These are phyloP conservation scores for Ogataea pini DNA, from an alignment of 805 yeast genomes.

Conservation along the genomic window DNA sequence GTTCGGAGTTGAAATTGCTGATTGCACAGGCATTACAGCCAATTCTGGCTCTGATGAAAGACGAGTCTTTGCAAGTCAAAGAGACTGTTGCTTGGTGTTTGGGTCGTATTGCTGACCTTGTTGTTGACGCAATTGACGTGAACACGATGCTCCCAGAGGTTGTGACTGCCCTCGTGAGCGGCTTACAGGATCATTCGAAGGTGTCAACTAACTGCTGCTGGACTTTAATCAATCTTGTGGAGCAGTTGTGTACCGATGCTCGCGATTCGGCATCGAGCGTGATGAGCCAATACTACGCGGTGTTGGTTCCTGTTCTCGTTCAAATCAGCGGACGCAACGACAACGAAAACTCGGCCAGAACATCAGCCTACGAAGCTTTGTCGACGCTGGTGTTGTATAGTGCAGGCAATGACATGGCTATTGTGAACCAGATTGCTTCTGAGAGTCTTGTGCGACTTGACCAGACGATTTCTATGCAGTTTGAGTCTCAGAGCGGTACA, in stretches of 20 bases:
- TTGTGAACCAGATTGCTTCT: conserved; percentile 71
- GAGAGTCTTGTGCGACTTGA: conserved; percentile 75
- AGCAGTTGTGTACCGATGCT: conserved; percentile 67
- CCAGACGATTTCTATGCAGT: conserved; percentile 62
- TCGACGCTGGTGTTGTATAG: conserved; percentile 78
- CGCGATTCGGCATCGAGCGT: conserved; percentile 52
- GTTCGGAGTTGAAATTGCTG: conserved; percentile 61
- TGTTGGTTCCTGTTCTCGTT: conserved; percentile 68
- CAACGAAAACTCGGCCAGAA: conserved; percentile 84
- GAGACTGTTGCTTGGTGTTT: conserved; percentile 99
- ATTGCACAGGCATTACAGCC: conserved; percentile 84
- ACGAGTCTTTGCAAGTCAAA: conserved; percentile 78
- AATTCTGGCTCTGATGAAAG: conserved; percentile 70
- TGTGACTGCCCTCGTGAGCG: conserved; percentile 69
- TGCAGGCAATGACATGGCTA: conserved; percentile 65
- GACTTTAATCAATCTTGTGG: conserved; percentile 90
- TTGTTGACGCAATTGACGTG: conserved; percentile 71
- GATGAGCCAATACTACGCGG: conserved; percentile 72
- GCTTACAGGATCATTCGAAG: conserved; percentile 89
- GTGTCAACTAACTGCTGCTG: conserved; percentile 97
- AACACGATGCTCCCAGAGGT: conserved; percentile 67
- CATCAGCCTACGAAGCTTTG: conserved; percentile 95
- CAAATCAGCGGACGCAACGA: conserved; percentile 70
- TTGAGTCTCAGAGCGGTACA: conserved; percentile 35
- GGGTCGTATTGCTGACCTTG: conserved; percentile 91